phyloP scores from a whole-genome alignment of 768 basidiomycete species.

The Lentinula raphanica region DNA sequence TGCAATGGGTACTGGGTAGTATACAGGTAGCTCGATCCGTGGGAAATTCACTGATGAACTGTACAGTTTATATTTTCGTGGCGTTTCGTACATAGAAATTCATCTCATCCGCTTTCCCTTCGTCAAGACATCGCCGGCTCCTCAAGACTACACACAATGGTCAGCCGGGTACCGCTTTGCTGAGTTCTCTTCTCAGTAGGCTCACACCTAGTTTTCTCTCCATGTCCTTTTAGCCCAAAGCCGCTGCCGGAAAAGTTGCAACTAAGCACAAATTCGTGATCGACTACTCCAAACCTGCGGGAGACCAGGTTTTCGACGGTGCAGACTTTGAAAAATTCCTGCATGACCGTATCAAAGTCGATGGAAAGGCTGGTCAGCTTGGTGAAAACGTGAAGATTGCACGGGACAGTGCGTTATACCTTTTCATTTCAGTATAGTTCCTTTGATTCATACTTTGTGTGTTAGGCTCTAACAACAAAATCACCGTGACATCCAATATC shows the following conservation, averaged over 20 bases:
- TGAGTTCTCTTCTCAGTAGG: slow-evolving; percentile 92
- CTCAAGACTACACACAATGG: slow-evolving; percentile 52
- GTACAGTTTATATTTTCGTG: slow-evolving; percentile 39
- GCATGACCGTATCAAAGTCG: slow-evolving; percentile 91
- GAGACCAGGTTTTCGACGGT: slow-evolving; percentile 53
- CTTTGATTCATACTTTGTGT: background rate
- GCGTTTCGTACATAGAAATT: slow-evolving; percentile 2
- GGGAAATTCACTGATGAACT: slow-evolving; percentile 24
- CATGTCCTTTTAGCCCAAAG: slow-evolving; percentile 47
- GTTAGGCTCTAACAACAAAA: slow-evolving; percentile 49
- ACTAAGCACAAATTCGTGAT: slow-evolving; percentile 76
- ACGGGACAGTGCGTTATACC: slow-evolving; percentile 65
- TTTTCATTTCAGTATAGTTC: background rate
- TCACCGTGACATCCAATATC: slow-evolving; percentile 81
- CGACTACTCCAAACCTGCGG: slow-evolving; percentile 81
- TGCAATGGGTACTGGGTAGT: too few species aligned
- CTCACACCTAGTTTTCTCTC: slow-evolving; percentile 46
- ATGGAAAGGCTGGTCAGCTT: slow-evolving; percentile 87
- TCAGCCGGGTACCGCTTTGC: slow-evolving; percentile 74
- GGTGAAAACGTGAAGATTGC: slow-evolving; percentile 84
- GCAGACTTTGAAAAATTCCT: slow-evolving; percentile 79
- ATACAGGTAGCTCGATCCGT: too few species aligned
- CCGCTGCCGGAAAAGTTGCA: slow-evolving; percentile 47
- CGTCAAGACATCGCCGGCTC: slow-evolving; percentile 23
- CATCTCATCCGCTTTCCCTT: slow-evolving; percentile 2